Percentiles rank a stretch among this genome's conserved stretches.
Evolutionary conservation across 176 grass and related monocot species (phyloP).

Genomic region (Miscanthus lutarioriparius): DNA sequence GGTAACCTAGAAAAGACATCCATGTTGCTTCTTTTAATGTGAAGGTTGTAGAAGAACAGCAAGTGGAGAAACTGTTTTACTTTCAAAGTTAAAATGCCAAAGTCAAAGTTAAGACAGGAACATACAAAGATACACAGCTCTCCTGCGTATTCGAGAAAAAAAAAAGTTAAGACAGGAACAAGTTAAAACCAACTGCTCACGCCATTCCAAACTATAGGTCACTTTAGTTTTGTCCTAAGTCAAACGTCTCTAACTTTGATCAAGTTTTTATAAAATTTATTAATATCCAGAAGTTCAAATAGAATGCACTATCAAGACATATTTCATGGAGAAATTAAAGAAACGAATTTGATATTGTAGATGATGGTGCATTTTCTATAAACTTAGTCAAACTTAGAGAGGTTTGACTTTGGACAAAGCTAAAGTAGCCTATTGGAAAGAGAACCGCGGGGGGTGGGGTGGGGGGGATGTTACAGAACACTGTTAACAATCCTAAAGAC

Average conservation of each 20-base stretch:
- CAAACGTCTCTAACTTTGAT: neutral
- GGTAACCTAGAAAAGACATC: slow-evolving; percentile 53
- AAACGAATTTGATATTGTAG: neutral
- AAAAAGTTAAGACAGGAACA: neutral
- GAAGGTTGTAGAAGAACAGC: slow-evolving; percentile 17
- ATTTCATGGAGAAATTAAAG: neutral
- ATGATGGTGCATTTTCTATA: neutral
- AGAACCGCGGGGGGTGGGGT: too few relatives aligned
- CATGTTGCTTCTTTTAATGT: slow-evolving; percentile 16
- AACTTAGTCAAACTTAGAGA: too few relatives aligned
- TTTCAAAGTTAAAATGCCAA: slow-evolving; percentile 13
- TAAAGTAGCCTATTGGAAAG: neutral
- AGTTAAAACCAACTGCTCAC: neutral
- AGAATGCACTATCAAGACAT: neutral
- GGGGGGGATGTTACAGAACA: neutral
- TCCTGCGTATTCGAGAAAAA: neutral
- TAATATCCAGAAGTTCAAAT: neutral
- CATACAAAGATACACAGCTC: too few relatives aligned
- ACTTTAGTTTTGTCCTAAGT: neutral
- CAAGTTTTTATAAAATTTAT: neutral
- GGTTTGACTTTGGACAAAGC: too few relatives aligned
- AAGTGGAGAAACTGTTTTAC: slow-evolving; percentile 8
- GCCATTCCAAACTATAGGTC: neutral
- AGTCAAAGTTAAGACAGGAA: slow-evolving; percentile 16
- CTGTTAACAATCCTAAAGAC: neutral